Base-by-base conservation (phyloP, 306 rosid species). In the Castanea mollissima region DNA sequence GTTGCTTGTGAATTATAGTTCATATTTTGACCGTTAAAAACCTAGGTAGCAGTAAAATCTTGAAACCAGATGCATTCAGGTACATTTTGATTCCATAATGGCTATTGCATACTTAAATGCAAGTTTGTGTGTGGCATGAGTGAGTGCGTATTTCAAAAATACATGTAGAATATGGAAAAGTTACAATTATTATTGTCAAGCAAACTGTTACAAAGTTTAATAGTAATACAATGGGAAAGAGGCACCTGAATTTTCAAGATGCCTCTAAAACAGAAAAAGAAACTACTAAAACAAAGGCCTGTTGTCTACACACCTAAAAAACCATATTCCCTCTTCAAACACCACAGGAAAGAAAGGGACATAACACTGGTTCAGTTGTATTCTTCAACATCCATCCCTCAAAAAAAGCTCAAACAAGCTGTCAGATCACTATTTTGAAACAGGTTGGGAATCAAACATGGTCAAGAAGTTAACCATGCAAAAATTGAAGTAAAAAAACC, bases 401-500 rank as follows among this genome's bases (percentile, higher is more conserved):
- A 75, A 84, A 87, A 81, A 80, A 75, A 34, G 19, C 85, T 68
- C 59, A 78, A 60, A 27, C 38, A 85, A 83, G 85, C 80, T 84
- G 85, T 59, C 69, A 76, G 77, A 71, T 85, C 77, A 79, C 82
- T 81, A 59, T 56, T 60, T 74, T 75, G 58, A 79, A 89, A 83
- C 90, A 83, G 81, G 81, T 73, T 82, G 80, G 87, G 74, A 79
- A 71, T 32, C 21, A 27, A 88, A 87, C 93, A 90, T 59, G 81
- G 87, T 49, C 81, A 83, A 81, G 71, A 57, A 77, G 68, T 84
- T 86, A 55, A 82, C 88, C 95, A 84, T 81, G 89, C 82, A 85
- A 89, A 87, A 71, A 20, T 7, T 60, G 46, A 2, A 20, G 3
- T 34, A 75, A 19, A 55, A 87, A 85, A 81, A 58, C 88, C 92